Base-by-base conservation (phyloP, 2,329 filamentous ascomycete genomes). In the Didymella pomorum region DNA sequence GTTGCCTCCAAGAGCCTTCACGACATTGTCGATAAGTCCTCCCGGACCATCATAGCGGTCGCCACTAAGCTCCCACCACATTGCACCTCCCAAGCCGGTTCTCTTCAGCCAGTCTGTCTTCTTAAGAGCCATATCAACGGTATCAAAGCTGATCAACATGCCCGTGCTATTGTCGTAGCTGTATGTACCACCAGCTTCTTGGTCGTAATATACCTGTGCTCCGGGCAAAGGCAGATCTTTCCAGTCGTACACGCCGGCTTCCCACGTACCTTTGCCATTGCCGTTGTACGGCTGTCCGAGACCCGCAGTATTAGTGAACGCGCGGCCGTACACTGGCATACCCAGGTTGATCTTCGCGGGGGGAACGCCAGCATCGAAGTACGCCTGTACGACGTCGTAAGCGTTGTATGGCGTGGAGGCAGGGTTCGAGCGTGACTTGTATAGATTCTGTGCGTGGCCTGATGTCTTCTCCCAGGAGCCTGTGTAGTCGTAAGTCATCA, bases 41-140 rank as follows among this genome's bases (percentile, higher is more conserved):
- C 71, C 71, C 67, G 91, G 94, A 0, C 82, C 80, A 11, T 76
- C 76, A 0, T 87, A 87, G 2, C 87, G 88, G 74, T 97, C 94
- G 1, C 86, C 88, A 70, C 89, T 94, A 68, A 87, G 91, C 79
- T 97, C 93, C 91, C 91, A 96, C 92, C 92, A 98, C 93, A 98
- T 97, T n/a, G 85, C 92, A 18, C 94, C 94, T 1, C 93, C 93
- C 0, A 97, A 83, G 0, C 86, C 82, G 43, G 83, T 80, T 20
- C 84, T 75, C 71, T 82, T 84, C 71, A 97, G 86, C 74, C 87
- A 97, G 11, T 85, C 79, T 1, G 88, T 87, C 81, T 97, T 98
- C 64, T 79, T 74, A 64, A 81, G 80, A 3, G 87, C 89, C 75
- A 93, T 86, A 3, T 81, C 78, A 0, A 87, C 84, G 1, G 87